Conservation (phyloP, 352 stramenopile species). For the Phytophthora colocasiae region DNA sequence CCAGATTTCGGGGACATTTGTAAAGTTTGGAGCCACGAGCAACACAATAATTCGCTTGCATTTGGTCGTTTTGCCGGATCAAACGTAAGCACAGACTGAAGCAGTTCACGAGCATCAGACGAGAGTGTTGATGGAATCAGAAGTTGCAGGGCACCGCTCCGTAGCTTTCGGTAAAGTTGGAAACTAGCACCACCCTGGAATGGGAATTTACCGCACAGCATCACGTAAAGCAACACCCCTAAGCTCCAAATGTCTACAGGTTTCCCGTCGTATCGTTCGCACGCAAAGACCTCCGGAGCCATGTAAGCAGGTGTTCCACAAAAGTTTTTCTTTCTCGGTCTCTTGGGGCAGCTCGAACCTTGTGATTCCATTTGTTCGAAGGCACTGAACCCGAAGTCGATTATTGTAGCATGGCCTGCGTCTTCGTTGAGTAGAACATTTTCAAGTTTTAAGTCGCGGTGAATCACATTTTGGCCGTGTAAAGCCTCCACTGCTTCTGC, state of each 20-base stretch:
- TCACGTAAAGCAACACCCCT: slow-evolving; percentile 70
- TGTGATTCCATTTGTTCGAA: slow-evolving; percentile 43
- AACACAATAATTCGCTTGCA: slow-evolving; percentile 40
- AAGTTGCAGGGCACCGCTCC: slow-evolving; percentile 35
- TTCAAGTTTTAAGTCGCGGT: slow-evolving; percentile 83
- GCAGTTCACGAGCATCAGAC: slow-evolving; percentile 44
- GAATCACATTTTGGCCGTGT: slow-evolving; percentile 63
- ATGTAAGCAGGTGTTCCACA: slow-evolving; percentile 84
- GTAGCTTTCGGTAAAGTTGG: slow-evolving; percentile 43
- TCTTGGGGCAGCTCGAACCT: slow-evolving; percentile 29
- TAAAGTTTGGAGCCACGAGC: slow-evolving; percentile 42
- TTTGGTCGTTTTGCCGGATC: slow-evolving; percentile 52
- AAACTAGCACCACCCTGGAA: slow-evolving; percentile 50
- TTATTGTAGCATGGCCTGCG: slow-evolving; percentile 43
- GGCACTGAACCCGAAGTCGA: slow-evolving; percentile 81
- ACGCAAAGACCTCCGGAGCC: slow-evolving; percentile 73
- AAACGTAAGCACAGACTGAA: slow-evolving; percentile 52
- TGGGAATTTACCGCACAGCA: slow-evolving; percentile 68
- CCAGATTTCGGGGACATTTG: background rate
- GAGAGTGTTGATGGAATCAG: slow-evolving; percentile 42
- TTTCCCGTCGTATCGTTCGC: slow-evolving; percentile 63
- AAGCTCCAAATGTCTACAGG: slow-evolving; percentile 72
- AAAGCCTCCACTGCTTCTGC: slow-evolving; percentile 46
- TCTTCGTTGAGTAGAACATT: slow-evolving; percentile 66
- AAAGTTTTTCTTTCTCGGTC: slow-evolving; percentile 68